Base-by-base conservation (phyloP, 768 basidiomycete genomes). In the Rubroboletus pulcherrimus region DNA sequence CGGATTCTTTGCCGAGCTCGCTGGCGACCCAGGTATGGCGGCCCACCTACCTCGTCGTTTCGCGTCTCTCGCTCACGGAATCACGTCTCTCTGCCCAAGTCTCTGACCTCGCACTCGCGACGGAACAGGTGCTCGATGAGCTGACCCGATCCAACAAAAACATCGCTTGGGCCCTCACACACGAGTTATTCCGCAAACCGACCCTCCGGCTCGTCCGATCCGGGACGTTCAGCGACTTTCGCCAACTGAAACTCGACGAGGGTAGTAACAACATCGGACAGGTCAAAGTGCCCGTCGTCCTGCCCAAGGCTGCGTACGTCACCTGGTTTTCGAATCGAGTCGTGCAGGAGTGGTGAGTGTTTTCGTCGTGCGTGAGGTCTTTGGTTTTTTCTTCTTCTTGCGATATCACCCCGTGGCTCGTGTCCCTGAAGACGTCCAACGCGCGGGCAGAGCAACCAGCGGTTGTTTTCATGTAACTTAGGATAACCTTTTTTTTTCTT, bases 221-320 rank as follows among this genome's bases (percentile, higher is more conserved):
- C 1, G 65, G 63, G 12, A 65, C 68, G 9, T 68, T 68, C 42
- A 51, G 54, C 7, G 66, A 54, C 0, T 70, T 59, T 38, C 54
- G 59, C n/a, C 61, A 55, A n/a, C 34, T 57, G 35, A 68, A 49
- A 26, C 46, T 51, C 10, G 63, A 68, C 31, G 49, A 52, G 35
- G 47, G 54, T 0, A 50, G 54, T 3, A 26, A 44, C 0, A 46
- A 21, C 17, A 15, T 56, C 1, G 63, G 60, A 11, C 60, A 65
- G 40, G 40, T 65, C 43, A 68, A 68, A 14, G 56, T 65, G 31
- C 67, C 62, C 0, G 57, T 67, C 14, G 57, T 64, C n/a, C n/a
- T 67, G 4, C 57, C 57, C 30, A 55, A 66, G 26, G 9, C 34
- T 15, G 33, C 21, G 3, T 49, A 53, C 1, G 48, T 55, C 0